These are phyloP conservation scores for Medicago arabica DNA, from an alignment of 306 rosid species.

Conservation along the genomic window DNA sequence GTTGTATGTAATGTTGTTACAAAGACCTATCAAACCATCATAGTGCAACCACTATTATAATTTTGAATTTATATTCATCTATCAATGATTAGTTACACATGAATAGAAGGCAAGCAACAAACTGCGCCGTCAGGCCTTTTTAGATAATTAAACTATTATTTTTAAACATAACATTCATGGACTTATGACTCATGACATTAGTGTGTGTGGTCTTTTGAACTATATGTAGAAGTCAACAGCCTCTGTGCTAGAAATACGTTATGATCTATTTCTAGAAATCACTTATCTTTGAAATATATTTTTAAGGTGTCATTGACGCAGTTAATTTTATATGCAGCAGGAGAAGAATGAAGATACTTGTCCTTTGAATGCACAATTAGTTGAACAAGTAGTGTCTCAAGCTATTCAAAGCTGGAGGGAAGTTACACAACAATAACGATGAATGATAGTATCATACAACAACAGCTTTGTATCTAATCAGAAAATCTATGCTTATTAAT, in stretches of 20 bases:
- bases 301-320: conserved; percentile 26
- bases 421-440: conserved; percentile 34
- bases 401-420: conserved; percentile 69
- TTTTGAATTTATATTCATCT: too few relatives aligned
- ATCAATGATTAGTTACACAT: too few relatives aligned
- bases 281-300: too few relatives aligned
- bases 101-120: too few relatives aligned
- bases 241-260: neutral
- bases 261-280: neutral
- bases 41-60: neutral
- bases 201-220: too few relatives aligned
- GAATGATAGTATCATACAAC: conserved; percentile 10
- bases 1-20: neutral
- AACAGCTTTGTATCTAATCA: neutral
- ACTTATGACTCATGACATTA: too few relatives aligned
- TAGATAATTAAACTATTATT: too few relatives aligned
- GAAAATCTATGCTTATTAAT: neutral
- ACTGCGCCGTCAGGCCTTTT: too few relatives aligned
- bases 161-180: too few relatives aligned
- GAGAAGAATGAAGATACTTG: conserved; percentile 46
- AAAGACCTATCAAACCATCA: neutral
- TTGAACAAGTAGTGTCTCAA: conserved; percentile 56
- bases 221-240: too few relatives aligned
- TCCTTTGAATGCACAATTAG: conserved; percentile 44
- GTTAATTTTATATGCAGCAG: conserved; percentile 39